Percentiles rank a stretch among this genome's conserved stretches.
Evolutionary conservation across 2,329 filamentous ascomycete genomes (phyloP).

Genomic region (Amauroascus niger): DNA sequence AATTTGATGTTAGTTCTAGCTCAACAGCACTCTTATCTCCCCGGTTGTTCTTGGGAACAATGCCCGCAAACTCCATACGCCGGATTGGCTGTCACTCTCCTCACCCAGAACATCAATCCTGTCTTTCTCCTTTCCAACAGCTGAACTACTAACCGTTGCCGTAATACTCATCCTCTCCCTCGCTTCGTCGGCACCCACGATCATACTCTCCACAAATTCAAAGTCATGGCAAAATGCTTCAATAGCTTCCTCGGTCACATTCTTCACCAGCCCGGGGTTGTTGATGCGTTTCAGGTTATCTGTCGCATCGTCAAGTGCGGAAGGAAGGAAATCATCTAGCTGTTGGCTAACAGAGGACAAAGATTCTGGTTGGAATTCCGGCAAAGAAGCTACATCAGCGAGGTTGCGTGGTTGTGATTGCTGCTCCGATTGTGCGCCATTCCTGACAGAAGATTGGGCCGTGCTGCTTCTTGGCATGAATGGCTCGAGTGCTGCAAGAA

Average conservation of each 20-base stretch:
- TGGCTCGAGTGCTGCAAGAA: slow-evolving; percentile 50
- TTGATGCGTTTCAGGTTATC: slow-evolving; percentile 67
- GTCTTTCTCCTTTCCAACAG: slow-evolving; percentile 16
- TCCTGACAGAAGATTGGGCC: slow-evolving; percentile 1
- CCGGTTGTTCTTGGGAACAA: slow-evolving; percentile 55
- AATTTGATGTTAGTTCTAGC: slow-evolving; percentile 29
- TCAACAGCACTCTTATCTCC: slow-evolving; percentile 55
- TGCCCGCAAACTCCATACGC: slow-evolving; percentile 39
- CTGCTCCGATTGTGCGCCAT: slow-evolving; percentile 9
- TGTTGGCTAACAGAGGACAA: slow-evolving; percentile 62
- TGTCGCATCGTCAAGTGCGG: slow-evolving; percentile 82
- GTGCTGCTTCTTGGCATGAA: slow-evolving; percentile 25
- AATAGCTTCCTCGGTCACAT: slow-evolving; percentile 73
- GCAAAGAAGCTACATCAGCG: slow-evolving; percentile 45
- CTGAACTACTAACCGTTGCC: slow-evolving; percentile 23
- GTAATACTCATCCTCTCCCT: slow-evolving; percentile 29
- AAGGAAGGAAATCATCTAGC: slow-evolving; percentile 84
- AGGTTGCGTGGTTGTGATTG: slow-evolving; percentile 39
- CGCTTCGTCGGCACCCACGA: slow-evolving; percentile 50
- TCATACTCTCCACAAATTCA: slow-evolving; percentile 54
- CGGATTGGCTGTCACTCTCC: slow-evolving; percentile 20
- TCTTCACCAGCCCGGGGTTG: slow-evolving; percentile 59
- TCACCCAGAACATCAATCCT: slow-evolving; percentile 26
- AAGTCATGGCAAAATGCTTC: slow-evolving; percentile 80
- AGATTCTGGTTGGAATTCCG: slow-evolving; percentile 49